Evolutionary conservation across 169 alveolate species (phyloP), one percentile per base, ranked within the genome.

Genomic region (Plasmodium chabaudi): DNA sequence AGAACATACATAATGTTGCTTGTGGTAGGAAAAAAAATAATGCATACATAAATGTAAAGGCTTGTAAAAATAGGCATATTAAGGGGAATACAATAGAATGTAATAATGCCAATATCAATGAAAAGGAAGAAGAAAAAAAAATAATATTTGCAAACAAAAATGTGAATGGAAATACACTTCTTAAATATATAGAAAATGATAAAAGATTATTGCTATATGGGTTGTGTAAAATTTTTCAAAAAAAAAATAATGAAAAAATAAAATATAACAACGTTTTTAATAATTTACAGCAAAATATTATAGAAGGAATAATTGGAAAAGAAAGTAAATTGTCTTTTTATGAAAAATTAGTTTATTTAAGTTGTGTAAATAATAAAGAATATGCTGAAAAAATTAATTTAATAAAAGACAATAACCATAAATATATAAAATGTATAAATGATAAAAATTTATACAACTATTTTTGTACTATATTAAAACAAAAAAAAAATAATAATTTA

Each of bases 301-400:
- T 15, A 19, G 82, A 67, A 61, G 56, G 15, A 71, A 25, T 56
- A 34, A n/a, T 65, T 9, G 27, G 47, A 19, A 67, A 65, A 39
- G 77, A 65, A 55, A 15, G 9, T 27, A 10, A 39, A 0, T 57
- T 77, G 42, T 15, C 49, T 25, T 1, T 23, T 46, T 42, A 53
- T 44, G 89, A 79, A n/a, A 79, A 57, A 55, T 67, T 79, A 60
- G 60, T 79, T 44, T 79, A 19, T 60, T 47, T 79, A 65, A 79
- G 89, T 23, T 79, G 89, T 67, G 9, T 55, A n/a, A 61, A 56
- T 49, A 19, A 25, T 49, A 79, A 79, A 47, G 12, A 61, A n/a
- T 46, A 79, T 49, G 89, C 89, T 46, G 89, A 79, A 60, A 79
- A 27, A 60, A 42, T 79, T 4, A 27, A 69, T 9, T 42, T 79